These are phyloP conservation scores for Claviceps fusiformis DNA, from an alignment of 2,329 filamentous ascomycete genomes.

Conservation along the genomic window DNA sequence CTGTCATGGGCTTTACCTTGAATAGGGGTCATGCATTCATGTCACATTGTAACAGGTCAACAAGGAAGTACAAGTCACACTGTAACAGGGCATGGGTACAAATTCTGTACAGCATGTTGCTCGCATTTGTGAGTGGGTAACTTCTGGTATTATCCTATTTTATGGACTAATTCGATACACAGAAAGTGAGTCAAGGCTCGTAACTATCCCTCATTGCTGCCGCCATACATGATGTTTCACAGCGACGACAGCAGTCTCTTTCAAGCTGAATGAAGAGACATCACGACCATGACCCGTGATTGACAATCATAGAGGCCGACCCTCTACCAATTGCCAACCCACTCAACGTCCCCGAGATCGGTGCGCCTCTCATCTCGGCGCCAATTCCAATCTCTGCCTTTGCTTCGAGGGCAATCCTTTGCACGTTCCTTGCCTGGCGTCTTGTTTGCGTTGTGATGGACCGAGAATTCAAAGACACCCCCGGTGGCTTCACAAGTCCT, in stretches of 20 bases:
- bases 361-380: slow-evolving; percentile 43
- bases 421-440: slow-evolving; percentile 29
- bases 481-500: slow-evolving; percentile 34
- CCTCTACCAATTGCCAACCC: slow-evolving; percentile 82
- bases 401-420: slow-evolving; percentile 43
- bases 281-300: slow-evolving; percentile 43
- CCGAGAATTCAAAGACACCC: slow-evolving; percentile 31
- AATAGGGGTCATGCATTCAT: no score
- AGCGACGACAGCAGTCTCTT: not conserved
- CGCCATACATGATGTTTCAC: slow-evolving; percentile 4
- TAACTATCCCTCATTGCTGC: slow-evolving; percentile 14
- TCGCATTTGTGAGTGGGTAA: slow-evolving; percentile 44
- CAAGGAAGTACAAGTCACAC: no score
- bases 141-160: slow-evolving; percentile 46
- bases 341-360: slow-evolving; percentile 73
- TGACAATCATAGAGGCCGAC: slow-evolving; percentile 32
- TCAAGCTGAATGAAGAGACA: slow-evolving; percentile 1
- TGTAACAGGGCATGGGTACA: no score
- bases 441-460: slow-evolving; percentile 21
- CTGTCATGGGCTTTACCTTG: no score
- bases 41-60: no score
- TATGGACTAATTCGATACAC: slow-evolving; percentile 41
- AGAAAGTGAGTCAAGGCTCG: slow-evolving; percentile 46
- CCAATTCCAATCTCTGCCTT: slow-evolving; percentile 48
- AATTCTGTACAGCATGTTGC: not conserved